Conservation (phyloP, 768 basidiomycete species). For the Mycena chlorophos region DNA sequence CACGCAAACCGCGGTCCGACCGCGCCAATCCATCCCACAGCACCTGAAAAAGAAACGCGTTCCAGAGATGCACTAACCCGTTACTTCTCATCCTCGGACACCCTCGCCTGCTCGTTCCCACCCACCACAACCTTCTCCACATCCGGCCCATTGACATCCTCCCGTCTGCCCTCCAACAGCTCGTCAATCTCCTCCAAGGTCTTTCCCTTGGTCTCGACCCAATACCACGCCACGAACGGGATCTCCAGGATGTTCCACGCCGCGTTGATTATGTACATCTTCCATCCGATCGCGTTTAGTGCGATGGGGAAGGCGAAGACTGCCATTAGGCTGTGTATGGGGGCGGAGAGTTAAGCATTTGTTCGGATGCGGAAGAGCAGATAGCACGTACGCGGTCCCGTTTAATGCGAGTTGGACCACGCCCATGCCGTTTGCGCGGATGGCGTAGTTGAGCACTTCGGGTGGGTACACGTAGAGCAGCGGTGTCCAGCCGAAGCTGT, state of each 20-base stretch:
- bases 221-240: conserved; percentile 21
- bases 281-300: conserved; percentile 24
- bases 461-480: conserved; percentile 25
- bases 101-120: conserved; percentile 1
- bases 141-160: conserved; percentile 23
- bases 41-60: not conserved
- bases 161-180: conserved; percentile 23
- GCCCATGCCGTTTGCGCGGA: conserved; percentile 27
- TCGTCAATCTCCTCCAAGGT: conserved; percentile 27
- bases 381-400: conserved; percentile 20
- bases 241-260: conserved; percentile 25
- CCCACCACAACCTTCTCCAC: conserved; percentile 22
- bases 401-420: conserved; percentile 23
- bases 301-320: conserved; percentile 27
- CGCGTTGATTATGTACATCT: conserved; percentile 27
- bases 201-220: conserved; percentile 26
- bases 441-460: conserved; percentile 24
- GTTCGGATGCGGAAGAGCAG: not conserved
- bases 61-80: not conserved
- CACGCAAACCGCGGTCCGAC: too few species aligned
- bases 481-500: conserved; percentile 27
- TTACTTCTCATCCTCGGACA: conserved; percentile 5
- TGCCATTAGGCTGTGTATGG: conserved; percentile 24
- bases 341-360: not conserved
- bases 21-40: too few species aligned